Percentiles rank a stretch among this genome's conserved stretches.
phyloP scores from a whole-genome alignment of 306 rosid genomes.

The Quercus dentata region DNA sequence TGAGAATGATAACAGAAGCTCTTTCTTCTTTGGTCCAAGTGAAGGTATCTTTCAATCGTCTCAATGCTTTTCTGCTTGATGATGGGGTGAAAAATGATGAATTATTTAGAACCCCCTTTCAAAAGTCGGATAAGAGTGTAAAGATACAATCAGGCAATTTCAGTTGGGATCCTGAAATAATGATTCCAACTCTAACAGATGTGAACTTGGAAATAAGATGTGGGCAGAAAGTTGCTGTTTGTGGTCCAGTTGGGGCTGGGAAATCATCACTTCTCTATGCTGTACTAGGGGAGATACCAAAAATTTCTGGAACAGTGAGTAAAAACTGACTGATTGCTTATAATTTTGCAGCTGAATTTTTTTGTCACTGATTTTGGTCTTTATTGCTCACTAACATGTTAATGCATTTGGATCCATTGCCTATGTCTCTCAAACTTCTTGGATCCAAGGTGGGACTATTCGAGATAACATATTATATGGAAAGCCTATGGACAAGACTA shows the following conservation, averaged over 20 bases:
- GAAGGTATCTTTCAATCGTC: slow-evolving; percentile 46
- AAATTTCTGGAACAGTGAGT: slow-evolving; percentile 46
- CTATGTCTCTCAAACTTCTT: no score
- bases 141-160: slow-evolving; percentile 28
- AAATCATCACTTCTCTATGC: slow-evolving; percentile 47
- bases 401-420: no score
- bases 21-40: slow-evolving; percentile 48
- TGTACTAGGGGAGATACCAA: slow-evolving; percentile 48
- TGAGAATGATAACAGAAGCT: slow-evolving; percentile 47
- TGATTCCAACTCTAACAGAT: slow-evolving; percentile 25
- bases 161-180: slow-evolving; percentile 35
- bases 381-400: no score
- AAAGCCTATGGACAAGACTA: no score
- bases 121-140: slow-evolving; percentile 4
- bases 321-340: not conserved
- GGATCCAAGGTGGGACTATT: no score
- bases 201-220: slow-evolving; percentile 21
- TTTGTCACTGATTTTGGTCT: no score
- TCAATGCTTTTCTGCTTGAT: slow-evolving; percentile 38
- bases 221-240: slow-evolving; percentile 47
- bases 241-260: slow-evolving; percentile 52
- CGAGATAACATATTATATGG: no score
- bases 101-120: not conserved
- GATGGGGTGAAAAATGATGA: slow-evolving; percentile 31
- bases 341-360: no score